Evolutionary conservation across 225 moss, liverwort and hornwort genomes (phyloP).

Genomic region (Bryum argenteum): DNA sequence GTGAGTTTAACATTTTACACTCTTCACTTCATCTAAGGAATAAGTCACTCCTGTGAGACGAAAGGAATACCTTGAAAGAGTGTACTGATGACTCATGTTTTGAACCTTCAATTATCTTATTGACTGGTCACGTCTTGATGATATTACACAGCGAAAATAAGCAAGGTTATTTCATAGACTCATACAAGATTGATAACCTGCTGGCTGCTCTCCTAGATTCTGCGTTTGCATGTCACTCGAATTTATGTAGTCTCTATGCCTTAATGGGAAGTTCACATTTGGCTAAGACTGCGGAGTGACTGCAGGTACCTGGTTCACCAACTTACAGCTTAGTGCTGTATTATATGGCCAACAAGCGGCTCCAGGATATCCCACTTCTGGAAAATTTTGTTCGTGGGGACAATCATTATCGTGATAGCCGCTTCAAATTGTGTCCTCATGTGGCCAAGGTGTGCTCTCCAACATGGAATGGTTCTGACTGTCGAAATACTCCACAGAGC

Average conservation of each 20-base stretch:
- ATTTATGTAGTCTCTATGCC: not conserved
- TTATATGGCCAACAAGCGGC: constrained; percentile 71
- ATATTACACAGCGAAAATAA: no score
- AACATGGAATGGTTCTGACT: not conserved
- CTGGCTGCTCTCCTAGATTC: not conserved
- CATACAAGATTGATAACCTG: not conserved
- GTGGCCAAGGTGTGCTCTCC: constrained; percentile 74
- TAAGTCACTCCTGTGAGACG: no score
- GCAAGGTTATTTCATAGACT: no score
- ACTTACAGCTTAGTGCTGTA: constrained; percentile 73
- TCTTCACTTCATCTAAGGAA: not conserved
- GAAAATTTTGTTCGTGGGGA: constrained; percentile 81
- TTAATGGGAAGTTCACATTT: constrained; percentile 22
- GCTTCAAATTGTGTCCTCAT: constrained; percentile 93
- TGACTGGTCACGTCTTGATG: no score
- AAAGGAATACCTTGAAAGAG: no score
- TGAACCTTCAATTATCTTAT: no score
- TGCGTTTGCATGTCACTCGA: not conserved
- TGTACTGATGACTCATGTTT: no score
- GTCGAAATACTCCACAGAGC: no score
- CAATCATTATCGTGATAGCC: constrained; percentile 68
- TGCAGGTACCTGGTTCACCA: constrained; percentile 84
- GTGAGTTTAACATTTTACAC: constrained; percentile 43
- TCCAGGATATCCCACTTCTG: constrained; percentile 77
- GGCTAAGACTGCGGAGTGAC: constrained; percentile 17